phyloP scores from a whole-genome alignment of 2,329 filamentous ascomycete genomes.

The Mariannaea sp. region DNA sequence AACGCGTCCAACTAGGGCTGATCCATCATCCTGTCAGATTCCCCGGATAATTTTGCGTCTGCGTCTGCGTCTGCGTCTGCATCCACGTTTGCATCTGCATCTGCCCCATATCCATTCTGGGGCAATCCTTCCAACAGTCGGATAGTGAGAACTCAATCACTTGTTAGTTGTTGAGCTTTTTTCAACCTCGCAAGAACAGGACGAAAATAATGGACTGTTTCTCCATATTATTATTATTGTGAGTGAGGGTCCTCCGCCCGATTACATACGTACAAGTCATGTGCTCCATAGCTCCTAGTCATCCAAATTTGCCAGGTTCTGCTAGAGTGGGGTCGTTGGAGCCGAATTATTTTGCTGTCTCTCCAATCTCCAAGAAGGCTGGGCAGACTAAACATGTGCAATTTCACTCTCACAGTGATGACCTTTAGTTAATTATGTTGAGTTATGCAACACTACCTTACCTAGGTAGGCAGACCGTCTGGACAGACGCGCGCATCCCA shows the following conservation, averaged over 20 bases:
- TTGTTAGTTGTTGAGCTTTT: slow-evolving; percentile 3
- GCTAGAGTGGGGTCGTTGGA: slow-evolving; percentile 13
- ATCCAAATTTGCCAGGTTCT: slow-evolving; percentile 21
- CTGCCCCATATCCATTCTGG: slow-evolving; percentile 9
- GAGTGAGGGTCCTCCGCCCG: background rate
- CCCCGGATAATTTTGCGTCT: background rate
- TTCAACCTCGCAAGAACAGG: slow-evolving; percentile 3
- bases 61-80: too few relatives aligned
- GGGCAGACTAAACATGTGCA: background rate
- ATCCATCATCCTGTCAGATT: background rate
- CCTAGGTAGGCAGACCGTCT: too few relatives aligned
- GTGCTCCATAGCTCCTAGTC: slow-evolving; percentile 20
- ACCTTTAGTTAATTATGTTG: too few relatives aligned
- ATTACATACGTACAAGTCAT: slow-evolving; percentile 6
- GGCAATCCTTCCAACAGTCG: slow-evolving; percentile 16
- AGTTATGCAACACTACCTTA: too few relatives aligned
- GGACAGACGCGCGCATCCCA: background rate
- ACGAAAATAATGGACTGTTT: too few relatives aligned
- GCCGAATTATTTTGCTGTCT: slow-evolving; percentile 1
- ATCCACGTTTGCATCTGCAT: too few relatives aligned
- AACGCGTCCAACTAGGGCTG: too few relatives aligned
- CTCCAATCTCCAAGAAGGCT: too few relatives aligned
- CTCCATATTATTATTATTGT: background rate
- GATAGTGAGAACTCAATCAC: slow-evolving; percentile 1
- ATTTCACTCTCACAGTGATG: too few relatives aligned